These are phyloP conservation scores for Gloeostereum incarnatum DNA, from an alignment of 768 basidiomycete genomes.

Conservation along the genomic window DNA sequence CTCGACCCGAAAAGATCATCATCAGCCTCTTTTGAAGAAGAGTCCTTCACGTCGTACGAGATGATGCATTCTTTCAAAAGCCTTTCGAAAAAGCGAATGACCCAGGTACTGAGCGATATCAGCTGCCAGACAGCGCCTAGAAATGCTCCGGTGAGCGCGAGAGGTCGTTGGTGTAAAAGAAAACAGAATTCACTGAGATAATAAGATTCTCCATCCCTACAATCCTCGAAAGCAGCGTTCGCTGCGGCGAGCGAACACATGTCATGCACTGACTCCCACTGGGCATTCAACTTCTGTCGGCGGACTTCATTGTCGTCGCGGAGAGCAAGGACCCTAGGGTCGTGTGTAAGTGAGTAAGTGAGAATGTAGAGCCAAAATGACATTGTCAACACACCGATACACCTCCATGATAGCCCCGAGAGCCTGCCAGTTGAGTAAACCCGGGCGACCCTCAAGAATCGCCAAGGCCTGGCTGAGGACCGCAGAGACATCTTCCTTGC, in stretches of 20 bases:
- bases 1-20: constrained; percentile 12
- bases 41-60: constrained; percentile 15
- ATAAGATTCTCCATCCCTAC: constrained; percentile 48
- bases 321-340: constrained; percentile 8
- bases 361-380: too few relatives aligned
- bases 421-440: constrained; percentile 29
- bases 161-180: neutral
- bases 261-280: constrained; percentile 59
- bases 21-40: constrained; percentile 7
- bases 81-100: constrained; percentile 49
- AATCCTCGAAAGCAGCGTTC: constrained; percentile 58
- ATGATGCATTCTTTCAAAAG: constrained; percentile 49
- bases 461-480: constrained; percentile 36
- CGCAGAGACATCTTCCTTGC: constrained; percentile 32
- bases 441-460: constrained; percentile 31
- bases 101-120: constrained; percentile 52
- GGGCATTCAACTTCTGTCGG: constrained; percentile 27
- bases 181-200: constrained; percentile 42
- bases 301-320: constrained; percentile 18
- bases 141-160: constrained; percentile 4
- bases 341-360: neutral
- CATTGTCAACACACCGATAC: constrained; percentile 19
- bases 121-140: constrained; percentile 71
- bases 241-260: constrained; percentile 55
- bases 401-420: constrained; percentile 12